These are phyloP conservation scores for Aspergillus incahuasiensis DNA, from an alignment of 495 filamentous ascomycete genomes.

Conservation along the genomic window DNA sequence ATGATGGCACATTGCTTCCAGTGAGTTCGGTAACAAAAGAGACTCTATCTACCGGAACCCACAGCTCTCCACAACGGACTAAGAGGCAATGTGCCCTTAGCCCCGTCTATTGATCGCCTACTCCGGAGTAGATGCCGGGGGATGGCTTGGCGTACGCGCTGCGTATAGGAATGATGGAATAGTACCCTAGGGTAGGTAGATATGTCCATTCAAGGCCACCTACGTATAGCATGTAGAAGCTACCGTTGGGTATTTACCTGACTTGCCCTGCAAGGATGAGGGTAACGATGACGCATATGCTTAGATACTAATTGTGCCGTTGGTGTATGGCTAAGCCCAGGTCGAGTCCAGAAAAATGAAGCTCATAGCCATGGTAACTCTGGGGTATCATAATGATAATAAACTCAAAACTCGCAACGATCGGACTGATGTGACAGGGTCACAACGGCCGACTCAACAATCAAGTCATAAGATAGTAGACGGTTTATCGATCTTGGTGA, in stretches of 20 bases:
- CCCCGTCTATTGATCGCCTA: no score
- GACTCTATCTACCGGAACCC: constrained; percentile 5
- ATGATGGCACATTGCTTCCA: not conserved
- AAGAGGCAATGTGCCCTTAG: no score
- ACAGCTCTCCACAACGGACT: not conserved
- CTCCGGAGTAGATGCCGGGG: no score
- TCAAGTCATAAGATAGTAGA: not conserved
- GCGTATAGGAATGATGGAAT: not conserved
- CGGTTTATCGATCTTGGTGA: constrained; percentile 9
- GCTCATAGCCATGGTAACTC: not conserved
- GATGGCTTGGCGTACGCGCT: not conserved
- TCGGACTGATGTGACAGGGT: not conserved
- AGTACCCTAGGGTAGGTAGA: not conserved
- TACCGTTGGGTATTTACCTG: not conserved
- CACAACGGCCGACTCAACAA: not conserved
- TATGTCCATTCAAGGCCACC: not conserved
- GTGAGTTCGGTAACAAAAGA: not conserved
- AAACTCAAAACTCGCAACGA: not conserved
- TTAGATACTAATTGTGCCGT: not conserved
- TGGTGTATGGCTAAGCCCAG: constrained; percentile 48
- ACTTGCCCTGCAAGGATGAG: constrained; percentile 65
- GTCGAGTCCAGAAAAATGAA: not conserved
- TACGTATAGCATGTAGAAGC: constrained; percentile 31
- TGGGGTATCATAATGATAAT: constrained; percentile 15
- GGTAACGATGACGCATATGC: not conserved